phyloP scores from a whole-genome alignment of 2,329 filamentous ascomycete genomes.

The Berkeleyomyces rouxiae region DNA sequence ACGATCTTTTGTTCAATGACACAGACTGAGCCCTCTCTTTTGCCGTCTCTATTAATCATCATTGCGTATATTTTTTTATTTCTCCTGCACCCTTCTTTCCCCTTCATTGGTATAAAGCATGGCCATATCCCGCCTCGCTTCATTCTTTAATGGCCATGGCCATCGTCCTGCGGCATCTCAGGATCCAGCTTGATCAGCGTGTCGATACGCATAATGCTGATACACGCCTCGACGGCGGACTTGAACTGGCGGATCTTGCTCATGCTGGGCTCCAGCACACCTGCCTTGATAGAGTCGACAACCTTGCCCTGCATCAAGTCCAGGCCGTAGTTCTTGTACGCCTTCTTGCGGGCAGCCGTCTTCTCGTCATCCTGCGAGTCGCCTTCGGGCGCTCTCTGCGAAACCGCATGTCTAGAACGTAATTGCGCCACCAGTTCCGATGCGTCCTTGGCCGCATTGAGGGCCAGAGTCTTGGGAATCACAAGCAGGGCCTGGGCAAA shows the following conservation, averaged over 20 bases:
- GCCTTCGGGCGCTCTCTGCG: slow-evolving; percentile 79
- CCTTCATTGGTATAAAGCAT: background rate
- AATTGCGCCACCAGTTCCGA: slow-evolving; percentile 92
- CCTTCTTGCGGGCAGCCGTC: slow-evolving; percentile 80
- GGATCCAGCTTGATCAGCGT: slow-evolving; percentile 97
- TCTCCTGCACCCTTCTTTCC: background rate
- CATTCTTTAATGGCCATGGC: slow-evolving; percentile 56
- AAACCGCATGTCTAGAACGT: slow-evolving; percentile 81
- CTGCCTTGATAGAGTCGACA: slow-evolving; percentile 82
- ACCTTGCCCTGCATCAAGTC: slow-evolving; percentile 82
- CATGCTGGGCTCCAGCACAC: slow-evolving; percentile 90
- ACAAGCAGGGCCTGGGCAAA: slow-evolving; percentile 89
- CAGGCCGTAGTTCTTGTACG: slow-evolving; percentile 96
- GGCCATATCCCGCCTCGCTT: background rate
- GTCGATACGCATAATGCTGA: slow-evolving; percentile 98
- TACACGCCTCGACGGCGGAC: slow-evolving; percentile 95
- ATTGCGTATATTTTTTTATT: slow-evolving; percentile 9
- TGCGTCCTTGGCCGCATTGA: slow-evolving; percentile 93
- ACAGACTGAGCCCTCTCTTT: background rate
- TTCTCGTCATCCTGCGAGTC: slow-evolving; percentile 76
- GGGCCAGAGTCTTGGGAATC: slow-evolving; percentile 88
- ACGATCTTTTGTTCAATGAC: background rate
- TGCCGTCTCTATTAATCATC: slow-evolving; percentile 9
- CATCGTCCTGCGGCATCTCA: slow-evolving; percentile 62
- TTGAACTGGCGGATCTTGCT: slow-evolving; percentile 98